Conservation (phyloP, 768 basidiomycete genomes). For the Naganishia onofrii region DNA sequence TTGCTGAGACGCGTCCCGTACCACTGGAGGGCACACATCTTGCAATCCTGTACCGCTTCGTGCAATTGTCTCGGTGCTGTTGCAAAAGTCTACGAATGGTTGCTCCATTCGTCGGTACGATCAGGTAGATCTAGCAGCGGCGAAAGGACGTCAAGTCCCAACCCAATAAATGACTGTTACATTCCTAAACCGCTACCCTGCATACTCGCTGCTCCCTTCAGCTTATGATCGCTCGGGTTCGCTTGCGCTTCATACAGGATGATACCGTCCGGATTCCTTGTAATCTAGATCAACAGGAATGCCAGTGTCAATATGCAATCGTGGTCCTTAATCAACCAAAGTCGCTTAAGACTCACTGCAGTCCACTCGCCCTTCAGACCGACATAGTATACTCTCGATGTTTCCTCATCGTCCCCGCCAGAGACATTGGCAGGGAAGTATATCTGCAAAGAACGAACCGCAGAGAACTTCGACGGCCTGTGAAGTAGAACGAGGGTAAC, state of each 20-base stretch:
- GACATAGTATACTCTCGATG: constrained; percentile 73
- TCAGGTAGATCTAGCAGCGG: too few relatives aligned
- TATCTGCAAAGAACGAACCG: constrained; percentile 73
- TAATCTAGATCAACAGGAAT: constrained; percentile 59
- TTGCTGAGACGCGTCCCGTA: too few relatives aligned
- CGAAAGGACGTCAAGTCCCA: neutral
- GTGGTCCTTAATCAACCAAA: neutral
- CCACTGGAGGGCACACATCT: too few relatives aligned
- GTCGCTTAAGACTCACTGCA: constrained; percentile 37
- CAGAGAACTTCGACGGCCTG: constrained; percentile 82
- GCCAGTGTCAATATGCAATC: neutral
- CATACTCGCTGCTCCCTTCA: constrained; percentile 31
- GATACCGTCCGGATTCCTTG: constrained; percentile 68
- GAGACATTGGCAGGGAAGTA: constrained; percentile 70
- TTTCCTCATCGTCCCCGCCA: constrained; percentile 67
- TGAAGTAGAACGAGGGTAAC: neutral
- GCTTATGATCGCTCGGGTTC: constrained; percentile 76
- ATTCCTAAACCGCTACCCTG: constrained; percentile 20
- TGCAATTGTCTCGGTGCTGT: too few relatives aligned
- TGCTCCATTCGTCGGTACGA: too few relatives aligned
- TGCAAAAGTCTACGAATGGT: too few relatives aligned
- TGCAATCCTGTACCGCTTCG: too few relatives aligned
- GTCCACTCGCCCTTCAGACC: constrained; percentile 69
- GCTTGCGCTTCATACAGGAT: constrained; percentile 86
- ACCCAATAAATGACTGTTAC: neutral